These are phyloP conservation scores for Cladosporium velox DNA, from an alignment of 2,329 filamentous ascomycete species.

Conservation along the genomic window DNA sequence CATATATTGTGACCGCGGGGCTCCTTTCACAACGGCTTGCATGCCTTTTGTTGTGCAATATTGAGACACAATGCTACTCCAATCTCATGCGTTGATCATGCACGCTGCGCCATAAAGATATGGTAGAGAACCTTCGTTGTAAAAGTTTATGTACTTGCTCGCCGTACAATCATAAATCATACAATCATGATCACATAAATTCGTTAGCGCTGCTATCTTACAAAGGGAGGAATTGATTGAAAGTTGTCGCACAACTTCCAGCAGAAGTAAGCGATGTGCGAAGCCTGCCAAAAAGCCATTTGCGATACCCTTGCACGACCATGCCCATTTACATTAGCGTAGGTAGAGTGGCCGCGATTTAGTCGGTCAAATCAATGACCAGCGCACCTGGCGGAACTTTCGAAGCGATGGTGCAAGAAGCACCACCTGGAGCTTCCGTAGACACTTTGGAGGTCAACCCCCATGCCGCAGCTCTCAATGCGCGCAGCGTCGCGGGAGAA, in stretches of 20 bases:
- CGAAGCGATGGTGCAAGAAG: neutral
- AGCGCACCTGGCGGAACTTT: neutral
- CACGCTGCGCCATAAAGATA: neutral
- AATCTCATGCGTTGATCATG: neutral
- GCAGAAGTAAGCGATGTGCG: neutral
- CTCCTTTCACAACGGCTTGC: neutral
- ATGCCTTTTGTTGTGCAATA: neutral
- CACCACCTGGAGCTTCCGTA: neutral
- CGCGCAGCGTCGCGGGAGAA: slow-evolving; percentile 5
- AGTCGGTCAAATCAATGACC: slow-evolving; percentile 6
- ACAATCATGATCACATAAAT: neutral
- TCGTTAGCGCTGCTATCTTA: neutral
- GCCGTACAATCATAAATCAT: neutral
- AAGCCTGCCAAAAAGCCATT: neutral
- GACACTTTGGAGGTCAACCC: neutral
- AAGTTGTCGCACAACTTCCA: neutral
- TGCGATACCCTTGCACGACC: neutral
- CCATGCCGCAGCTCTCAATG: slow-evolving; percentile 15
- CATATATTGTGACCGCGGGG: neutral
- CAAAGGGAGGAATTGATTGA: neutral
- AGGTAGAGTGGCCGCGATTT: neutral
- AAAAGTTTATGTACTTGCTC: neutral
- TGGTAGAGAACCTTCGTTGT: neutral
- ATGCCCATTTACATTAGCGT: neutral
- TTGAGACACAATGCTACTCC: neutral